Percentiles rank a stretch among this genome's conserved stretches.
phyloP scores from a whole-genome alignment of 805 yeast species.

The Schwanniomyces pseudopolymorphus region DNA sequence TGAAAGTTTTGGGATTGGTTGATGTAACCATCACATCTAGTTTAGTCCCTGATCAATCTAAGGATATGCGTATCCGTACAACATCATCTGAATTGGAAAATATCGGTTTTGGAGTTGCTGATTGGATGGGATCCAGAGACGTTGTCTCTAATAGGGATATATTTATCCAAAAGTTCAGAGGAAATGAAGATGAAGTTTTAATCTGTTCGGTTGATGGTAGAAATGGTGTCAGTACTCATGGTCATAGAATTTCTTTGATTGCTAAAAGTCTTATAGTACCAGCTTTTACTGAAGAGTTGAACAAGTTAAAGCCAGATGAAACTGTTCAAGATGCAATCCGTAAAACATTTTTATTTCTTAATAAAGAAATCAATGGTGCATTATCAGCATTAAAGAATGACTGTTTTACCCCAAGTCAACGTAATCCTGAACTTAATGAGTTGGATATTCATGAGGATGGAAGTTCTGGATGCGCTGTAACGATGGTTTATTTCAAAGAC shows the following conservation, averaged over 20 bases:
- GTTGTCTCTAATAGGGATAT: conserved; percentile 76
- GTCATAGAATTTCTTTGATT: conserved; percentile 61
- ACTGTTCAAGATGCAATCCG: conserved; percentile 74
- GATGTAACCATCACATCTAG: conserved; percentile 93
- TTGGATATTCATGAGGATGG: conserved; percentile 62
- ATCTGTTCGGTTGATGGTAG: conserved; percentile 87
- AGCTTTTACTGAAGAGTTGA: conserved; percentile 66
- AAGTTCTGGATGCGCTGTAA: conserved; percentile 79
- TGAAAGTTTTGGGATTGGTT: conserved; percentile 81
- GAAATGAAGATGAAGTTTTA: conserved; percentile 76
- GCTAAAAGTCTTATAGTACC: conserved; percentile 72
- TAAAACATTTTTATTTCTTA: conserved; percentile 74
- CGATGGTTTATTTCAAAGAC: conserved; percentile 76
- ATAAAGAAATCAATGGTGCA: conserved; percentile 75
- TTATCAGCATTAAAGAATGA: conserved; percentile 46
- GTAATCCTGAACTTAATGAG: conserved; percentile 36
- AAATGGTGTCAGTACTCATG: conserved; percentile 46
- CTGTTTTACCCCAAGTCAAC: conserved; percentile 37
- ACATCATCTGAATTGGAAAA: conserved; percentile 77
- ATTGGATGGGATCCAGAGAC: conserved; percentile 68
- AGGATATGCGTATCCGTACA: conserved; percentile 82
- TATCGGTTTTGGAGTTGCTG: conserved; percentile 89
- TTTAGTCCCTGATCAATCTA: conserved; percentile 83
- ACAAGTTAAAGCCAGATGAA: conserved; percentile 38
- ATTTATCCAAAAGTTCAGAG: conserved; percentile 83